Evolutionary conservation across 2,329 filamentous ascomycete genomes (phyloP).

Genomic region (Aspergillus awamori): DNA sequence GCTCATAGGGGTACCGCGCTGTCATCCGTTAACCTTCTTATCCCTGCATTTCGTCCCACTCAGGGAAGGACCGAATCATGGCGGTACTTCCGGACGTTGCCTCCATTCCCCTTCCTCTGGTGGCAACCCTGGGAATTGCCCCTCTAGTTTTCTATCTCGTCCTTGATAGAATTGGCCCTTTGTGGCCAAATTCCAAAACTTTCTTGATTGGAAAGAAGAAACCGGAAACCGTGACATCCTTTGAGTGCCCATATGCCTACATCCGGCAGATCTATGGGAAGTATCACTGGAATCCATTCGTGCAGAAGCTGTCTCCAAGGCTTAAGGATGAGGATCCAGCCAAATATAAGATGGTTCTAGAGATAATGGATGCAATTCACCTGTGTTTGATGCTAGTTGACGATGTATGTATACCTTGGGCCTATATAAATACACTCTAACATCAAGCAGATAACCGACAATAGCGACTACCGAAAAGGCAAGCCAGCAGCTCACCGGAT

Average conservation of each 20-base stretch:
- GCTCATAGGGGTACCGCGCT: not conserved
- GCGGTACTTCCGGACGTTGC: conserved; percentile 5
- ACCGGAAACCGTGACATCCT: conserved; percentile 17
- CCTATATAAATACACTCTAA: not conserved
- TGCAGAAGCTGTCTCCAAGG: conserved; percentile 23
- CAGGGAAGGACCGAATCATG: conserved; percentile 7
- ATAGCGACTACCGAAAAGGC: conserved; percentile 26
- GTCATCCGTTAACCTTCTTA: not conserved
- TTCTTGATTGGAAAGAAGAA: conserved; percentile 22
- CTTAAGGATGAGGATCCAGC: conserved; percentile 19
- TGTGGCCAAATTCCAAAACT: conserved; percentile 18
- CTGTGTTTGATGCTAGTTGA: conserved; percentile 30
- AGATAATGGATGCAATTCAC: conserved; percentile 31
- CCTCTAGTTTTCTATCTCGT: conserved; percentile 10
- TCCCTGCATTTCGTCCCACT: not conserved
- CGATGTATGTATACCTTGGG: conserved; percentile 18
- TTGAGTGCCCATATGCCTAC: conserved; percentile 26
- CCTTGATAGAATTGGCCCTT: conserved; percentile 17
- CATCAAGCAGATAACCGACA: conserved; percentile 22
- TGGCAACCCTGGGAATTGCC: conserved; percentile 11
- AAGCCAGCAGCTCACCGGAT: conserved; percentile 23
- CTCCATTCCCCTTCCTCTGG: conserved; percentile 12
- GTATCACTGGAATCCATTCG: conserved; percentile 27
- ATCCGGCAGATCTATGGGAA: conserved; percentile 26
- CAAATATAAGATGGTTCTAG: conserved; percentile 24